Base-by-base conservation (phyloP, 495 filamentous ascomycete species). In the Parmelia sp. region DNA sequence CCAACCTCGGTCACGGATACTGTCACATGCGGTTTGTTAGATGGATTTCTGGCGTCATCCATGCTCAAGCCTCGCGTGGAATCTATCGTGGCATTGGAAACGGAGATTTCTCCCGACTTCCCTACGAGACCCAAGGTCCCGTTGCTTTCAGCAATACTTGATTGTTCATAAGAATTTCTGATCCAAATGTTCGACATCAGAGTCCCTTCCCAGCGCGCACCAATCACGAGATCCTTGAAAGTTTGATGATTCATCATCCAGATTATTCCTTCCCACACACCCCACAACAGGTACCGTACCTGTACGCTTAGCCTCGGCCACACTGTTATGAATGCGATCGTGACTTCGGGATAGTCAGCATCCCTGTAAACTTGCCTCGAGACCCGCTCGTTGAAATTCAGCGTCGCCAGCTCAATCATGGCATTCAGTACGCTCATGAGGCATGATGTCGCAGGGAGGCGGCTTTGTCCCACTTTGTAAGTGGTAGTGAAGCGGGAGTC, bases 1-100 rank as follows among this genome's bases (percentile, higher is more conserved):
- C 45, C 45, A 49, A 49, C n/a, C n/a, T 49, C 1, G 45, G 45
- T 49, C 45, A 49, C 45, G n/a, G 45, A 49, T 49, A 49, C 23
- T 25, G n/a, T 49, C 45, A 49, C 3, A 25, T 49, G 45, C 8
- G 23, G 45, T n/a, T 49, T 23, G 23, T 49, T 49, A n/a, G 4
- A 49, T 25, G 23, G n/a, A 14, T 25, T 49, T 25, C 23, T 49
- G n/a, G 25, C 45, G n/a, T 14, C 45, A n/a, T 4, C 14, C 23
- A 14, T 12, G 42, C 42, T n/a, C 21, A 45, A 45, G 45, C 23
- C 45, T 49, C 25, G 45, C 45, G n/a, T 49, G 12, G 23, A 12
- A 9, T 49, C 23, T 25, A 49, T 23, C 45, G 45, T 49, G 45
- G n/a, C 23, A 23, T 25, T 49, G n/a, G 3, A 4, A 49, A 25